Evolutionary conservation across 2,329 filamentous ascomycete genomes (phyloP).

Genomic region (Pseudodiploospora longispora): DNA sequence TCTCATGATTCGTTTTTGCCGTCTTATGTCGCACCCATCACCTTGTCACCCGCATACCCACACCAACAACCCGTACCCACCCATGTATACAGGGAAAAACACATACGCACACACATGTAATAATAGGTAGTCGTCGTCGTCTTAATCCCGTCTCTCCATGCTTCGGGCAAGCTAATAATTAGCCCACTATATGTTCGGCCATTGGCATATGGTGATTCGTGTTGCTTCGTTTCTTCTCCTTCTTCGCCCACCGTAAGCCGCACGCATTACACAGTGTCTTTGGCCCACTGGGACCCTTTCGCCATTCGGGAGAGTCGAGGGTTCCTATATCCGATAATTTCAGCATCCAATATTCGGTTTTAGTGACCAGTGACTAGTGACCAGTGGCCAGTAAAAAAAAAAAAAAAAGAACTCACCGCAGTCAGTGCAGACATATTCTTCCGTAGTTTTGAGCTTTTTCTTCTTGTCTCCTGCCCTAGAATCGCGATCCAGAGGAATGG

Average conservation of each 20-base stretch:
- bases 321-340: conserved; percentile 43
- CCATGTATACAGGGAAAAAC: no score
- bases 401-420: conserved; percentile 51
- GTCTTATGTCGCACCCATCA: no score
- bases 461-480: conserved; percentile 68
- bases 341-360: conserved; percentile 4
- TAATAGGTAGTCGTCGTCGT: no score
- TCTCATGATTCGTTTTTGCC: no score
- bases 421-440: conserved; percentile 93
- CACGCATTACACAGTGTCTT: conserved; percentile 97
- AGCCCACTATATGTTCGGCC: conserved; percentile 17
- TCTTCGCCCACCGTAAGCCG: conserved; percentile 68
- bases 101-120: no score
- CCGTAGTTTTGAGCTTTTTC: conserved; percentile 72
- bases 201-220: conserved; percentile 12
- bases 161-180: background rate
- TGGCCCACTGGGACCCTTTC: conserved; percentile 84
- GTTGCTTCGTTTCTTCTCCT: conserved; percentile 61
- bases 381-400: background rate
- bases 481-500: conserved; percentile 73
- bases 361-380: background rate
- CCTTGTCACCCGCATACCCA: no score
- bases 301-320: conserved; percentile 89
- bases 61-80: no score
- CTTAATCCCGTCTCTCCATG: no score